These are phyloP conservation scores for Cyclotella choctawhatcheeana DNA, from an alignment of 108 stramenopile species.

Conservation along the genomic window DNA sequence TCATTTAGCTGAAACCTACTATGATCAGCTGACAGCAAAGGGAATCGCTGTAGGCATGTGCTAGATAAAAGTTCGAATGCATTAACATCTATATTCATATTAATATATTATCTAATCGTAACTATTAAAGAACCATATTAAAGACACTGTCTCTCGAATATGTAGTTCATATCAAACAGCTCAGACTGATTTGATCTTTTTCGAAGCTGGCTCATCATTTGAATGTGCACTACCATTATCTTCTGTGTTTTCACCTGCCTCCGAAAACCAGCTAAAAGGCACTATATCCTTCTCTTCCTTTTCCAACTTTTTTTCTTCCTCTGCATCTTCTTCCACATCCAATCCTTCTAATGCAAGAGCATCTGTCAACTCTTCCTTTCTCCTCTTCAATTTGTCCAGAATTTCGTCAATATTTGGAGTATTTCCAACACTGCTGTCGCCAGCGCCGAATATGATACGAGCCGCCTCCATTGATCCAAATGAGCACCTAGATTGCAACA, in stretches of 20 bases:
- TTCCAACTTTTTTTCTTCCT: conserved; percentile 37
- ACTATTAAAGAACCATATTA: neutral
- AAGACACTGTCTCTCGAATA: neutral
- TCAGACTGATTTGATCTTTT: conserved; percentile 9
- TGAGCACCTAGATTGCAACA: conserved; percentile 76
- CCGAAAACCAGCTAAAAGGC: conserved; percentile 54
- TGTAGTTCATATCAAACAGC: neutral
- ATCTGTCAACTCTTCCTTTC: conserved; percentile 69
- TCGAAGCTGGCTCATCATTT: conserved; percentile 12
- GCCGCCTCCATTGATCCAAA: conserved; percentile 84
- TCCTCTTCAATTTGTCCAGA: conserved; percentile 58
- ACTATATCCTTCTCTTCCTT: conserved; percentile 43
- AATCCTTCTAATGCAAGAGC: conserved; percentile 86
- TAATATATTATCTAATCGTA: too few relatives aligned
- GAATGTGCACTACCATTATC: neutral
- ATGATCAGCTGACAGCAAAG: neutral
- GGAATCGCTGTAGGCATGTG: neutral
- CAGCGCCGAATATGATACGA: conserved; percentile 47
- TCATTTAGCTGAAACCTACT: neutral
- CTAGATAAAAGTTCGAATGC: too few relatives aligned
- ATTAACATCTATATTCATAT: too few relatives aligned
- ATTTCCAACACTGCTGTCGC: conserved; percentile 17
- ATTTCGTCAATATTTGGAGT: conserved; percentile 7
- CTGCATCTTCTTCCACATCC: conserved; percentile 55
- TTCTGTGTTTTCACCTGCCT: neutral